Evolutionary conservation across 768 basidiomycete species (phyloP).

Genomic region (Filobasidium wieringae): DNA sequence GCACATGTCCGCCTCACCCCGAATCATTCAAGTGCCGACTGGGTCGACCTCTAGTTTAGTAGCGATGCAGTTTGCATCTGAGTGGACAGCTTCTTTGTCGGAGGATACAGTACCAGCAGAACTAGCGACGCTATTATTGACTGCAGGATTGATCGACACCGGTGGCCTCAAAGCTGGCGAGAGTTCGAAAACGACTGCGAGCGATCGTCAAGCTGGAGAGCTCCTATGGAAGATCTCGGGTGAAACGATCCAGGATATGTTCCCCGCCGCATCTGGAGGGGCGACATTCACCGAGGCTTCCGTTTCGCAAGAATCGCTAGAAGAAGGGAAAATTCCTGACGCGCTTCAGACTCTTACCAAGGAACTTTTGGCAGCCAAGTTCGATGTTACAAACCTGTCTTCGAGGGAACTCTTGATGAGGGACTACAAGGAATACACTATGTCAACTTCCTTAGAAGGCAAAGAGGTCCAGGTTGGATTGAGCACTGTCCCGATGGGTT

Average conservation of each 20-base stretch:
- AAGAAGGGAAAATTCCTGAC: not conserved
- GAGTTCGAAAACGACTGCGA: slow-evolving; percentile 50
- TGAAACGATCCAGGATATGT: not conserved
- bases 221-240: slow-evolving; percentile 46
- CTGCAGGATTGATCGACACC: slow-evolving; percentile 78
- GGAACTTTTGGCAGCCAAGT: slow-evolving; percentile 51
- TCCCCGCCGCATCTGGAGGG: not conserved
- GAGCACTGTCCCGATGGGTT: slow-evolving; percentile 63
- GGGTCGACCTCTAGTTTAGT: slow-evolving; percentile 72
- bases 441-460: slow-evolving; percentile 44
- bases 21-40: slow-evolving; percentile 50
- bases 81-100: slow-evolving; percentile 28
- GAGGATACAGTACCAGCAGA: slow-evolving; percentile 44
- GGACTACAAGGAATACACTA: slow-evolving; percentile 85
- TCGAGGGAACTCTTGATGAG: slow-evolving; percentile 70
- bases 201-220: slow-evolving; percentile 54
- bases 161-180: slow-evolving; percentile 62
- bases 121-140: slow-evolving; percentile 66
- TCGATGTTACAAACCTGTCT: slow-evolving; percentile 53
- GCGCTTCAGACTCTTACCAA: slow-evolving; percentile 40
- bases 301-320: not conserved
- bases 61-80: slow-evolving; percentile 42
- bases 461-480: slow-evolving; percentile 56
- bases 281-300: slow-evolving; percentile 38
- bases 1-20: slow-evolving; percentile 51